Evolutionary conservation across 2,329 filamentous ascomycete species (phyloP).

Genomic region (Microdochium trichocladiopsis): DNA sequence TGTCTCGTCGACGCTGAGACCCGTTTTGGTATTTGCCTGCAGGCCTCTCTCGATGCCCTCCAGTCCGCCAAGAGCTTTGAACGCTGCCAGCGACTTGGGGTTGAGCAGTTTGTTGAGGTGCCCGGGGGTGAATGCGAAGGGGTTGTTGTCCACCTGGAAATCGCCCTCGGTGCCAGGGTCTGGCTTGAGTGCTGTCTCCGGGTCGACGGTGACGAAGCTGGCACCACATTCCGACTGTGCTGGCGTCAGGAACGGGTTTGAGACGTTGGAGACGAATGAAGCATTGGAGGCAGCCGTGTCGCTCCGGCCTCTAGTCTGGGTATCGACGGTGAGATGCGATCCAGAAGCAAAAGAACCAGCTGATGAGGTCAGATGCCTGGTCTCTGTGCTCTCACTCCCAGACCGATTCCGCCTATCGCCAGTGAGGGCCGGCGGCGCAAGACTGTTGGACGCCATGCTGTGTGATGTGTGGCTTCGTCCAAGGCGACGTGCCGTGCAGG

Average conservation of each 20-base stretch:
- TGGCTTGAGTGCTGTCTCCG: slow-evolving; percentile 49
- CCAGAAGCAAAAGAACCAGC: neutral
- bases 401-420: neutral
- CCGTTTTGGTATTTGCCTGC: slow-evolving; percentile 53
- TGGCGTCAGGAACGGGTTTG: slow-evolving; percentile 23
- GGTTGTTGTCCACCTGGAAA: slow-evolving; percentile 62
- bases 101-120: slow-evolving; percentile 70
- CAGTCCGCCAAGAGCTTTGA: slow-evolving; percentile 64
- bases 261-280: slow-evolving; percentile 20
- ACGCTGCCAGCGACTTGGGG: slow-evolving; percentile 65
- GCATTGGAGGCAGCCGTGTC: neutral
- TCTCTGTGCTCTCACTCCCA: neutral
- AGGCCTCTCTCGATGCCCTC: slow-evolving; percentile 63
- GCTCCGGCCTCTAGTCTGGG: neutral
- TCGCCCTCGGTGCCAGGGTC: slow-evolving; percentile 66
- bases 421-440: neutral
- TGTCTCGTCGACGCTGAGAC: slow-evolving; percentile 63
- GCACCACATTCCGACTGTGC: slow-evolving; percentile 19
- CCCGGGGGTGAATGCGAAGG: slow-evolving; percentile 67
- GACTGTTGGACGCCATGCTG: neutral
- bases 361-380: neutral
- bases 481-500: neutral
- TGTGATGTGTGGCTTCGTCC: too few relatives aligned
- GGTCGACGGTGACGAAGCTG: slow-evolving; percentile 16
- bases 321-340: neutral